These are phyloP conservation scores for Nothophaeocryptopus gaeumannii DNA, from an alignment of 2,329 filamentous ascomycete species.

Conservation along the genomic window DNA sequence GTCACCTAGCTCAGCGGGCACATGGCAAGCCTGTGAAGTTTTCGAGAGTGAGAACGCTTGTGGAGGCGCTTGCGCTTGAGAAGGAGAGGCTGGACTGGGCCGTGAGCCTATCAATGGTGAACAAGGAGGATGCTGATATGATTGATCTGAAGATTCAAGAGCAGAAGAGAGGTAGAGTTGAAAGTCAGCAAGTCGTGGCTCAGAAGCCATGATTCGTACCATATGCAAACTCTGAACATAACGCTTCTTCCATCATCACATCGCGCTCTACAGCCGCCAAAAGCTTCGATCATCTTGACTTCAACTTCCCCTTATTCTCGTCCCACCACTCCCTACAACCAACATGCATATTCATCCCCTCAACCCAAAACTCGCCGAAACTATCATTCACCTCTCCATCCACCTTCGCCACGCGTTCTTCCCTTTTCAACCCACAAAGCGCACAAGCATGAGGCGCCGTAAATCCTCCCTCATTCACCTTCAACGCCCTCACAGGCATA, in stretches of 20 bases:
- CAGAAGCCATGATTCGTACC: too few relatives aligned
- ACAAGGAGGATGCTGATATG: too few relatives aligned
- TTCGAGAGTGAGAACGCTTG: too few relatives aligned
- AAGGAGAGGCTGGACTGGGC: too few relatives aligned
- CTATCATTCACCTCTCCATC: conserved; percentile 79
- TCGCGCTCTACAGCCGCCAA: conserved; percentile 37
- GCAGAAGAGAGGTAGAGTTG: too few relatives aligned
- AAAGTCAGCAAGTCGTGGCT: too few relatives aligned
- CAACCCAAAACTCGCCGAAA: conserved; percentile 95
- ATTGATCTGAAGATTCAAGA: too few relatives aligned
- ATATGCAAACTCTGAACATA: too few relatives aligned
- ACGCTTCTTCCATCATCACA: conserved; percentile 52
- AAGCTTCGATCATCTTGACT: conserved; percentile 43
- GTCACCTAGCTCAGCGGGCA: too few relatives aligned
- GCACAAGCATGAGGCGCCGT: conserved; percentile 74
- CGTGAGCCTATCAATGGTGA: too few relatives aligned
- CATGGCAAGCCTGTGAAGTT: too few relatives aligned
- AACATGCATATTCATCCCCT: conserved; percentile 54
- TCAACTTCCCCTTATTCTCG: conserved; percentile 66
- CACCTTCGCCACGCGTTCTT: conserved; percentile 74
- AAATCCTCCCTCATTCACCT: conserved; percentile 61
- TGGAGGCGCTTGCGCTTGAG: too few relatives aligned
- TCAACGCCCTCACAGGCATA: conserved; percentile 66
- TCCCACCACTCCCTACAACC: conserved; percentile 83
- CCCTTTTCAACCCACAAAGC: conserved; percentile 81